These are phyloP conservation scores for Pseudomassariella vexata DNA, from an alignment of 2,329 filamentous ascomycete genomes.

Conservation along the genomic window DNA sequence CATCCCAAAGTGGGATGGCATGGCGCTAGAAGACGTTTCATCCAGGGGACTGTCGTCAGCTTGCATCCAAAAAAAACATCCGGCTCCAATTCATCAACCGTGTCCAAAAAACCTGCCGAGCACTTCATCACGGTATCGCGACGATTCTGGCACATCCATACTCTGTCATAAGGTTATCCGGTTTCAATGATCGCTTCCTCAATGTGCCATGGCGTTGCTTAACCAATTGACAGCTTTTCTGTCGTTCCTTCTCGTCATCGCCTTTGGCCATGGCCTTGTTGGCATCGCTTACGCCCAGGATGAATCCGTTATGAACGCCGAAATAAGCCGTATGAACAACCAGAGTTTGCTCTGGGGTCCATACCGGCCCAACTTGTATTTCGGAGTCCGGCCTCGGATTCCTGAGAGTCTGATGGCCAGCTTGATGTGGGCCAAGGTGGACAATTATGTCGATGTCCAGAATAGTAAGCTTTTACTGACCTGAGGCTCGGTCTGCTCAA, in stretches of 20 bases:
- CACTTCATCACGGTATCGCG: neutral
- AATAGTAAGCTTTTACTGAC: conserved; percentile 68
- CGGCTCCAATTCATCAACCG: conserved; percentile 6
- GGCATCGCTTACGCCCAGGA: conserved; percentile 17
- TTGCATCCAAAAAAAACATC: too few relatives aligned
- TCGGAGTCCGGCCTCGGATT: conserved; percentile 77
- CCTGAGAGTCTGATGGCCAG: conserved; percentile 77
- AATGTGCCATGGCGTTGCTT: conserved; percentile 18
- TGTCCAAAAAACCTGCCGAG: conserved; percentile 3
- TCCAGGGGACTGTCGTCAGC: too few relatives aligned
- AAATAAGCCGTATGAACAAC: conserved; percentile 58
- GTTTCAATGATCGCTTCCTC: neutral
- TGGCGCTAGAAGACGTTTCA: too few relatives aligned
- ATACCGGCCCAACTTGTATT: conserved; percentile 91
- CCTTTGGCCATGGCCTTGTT: conserved; percentile 9
- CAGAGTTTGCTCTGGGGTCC: conserved; percentile 92
- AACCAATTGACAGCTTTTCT: conserved; percentile 25
- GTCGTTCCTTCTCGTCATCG: conserved; percentile 18
- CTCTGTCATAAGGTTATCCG: neutral
- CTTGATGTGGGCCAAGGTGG: conserved; percentile 83
- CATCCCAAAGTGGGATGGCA: too few relatives aligned
- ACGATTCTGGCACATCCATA: neutral
- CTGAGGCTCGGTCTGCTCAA: too few relatives aligned
- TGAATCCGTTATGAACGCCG: conserved; percentile 34
- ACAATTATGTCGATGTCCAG: conserved; percentile 71